Percentiles rank a stretch among this genome's conserved stretches.
These are phyloP conservation scores for Camelina laxa DNA, from an alignment of 345 rosid genomes.

Conservation along the genomic window DNA sequence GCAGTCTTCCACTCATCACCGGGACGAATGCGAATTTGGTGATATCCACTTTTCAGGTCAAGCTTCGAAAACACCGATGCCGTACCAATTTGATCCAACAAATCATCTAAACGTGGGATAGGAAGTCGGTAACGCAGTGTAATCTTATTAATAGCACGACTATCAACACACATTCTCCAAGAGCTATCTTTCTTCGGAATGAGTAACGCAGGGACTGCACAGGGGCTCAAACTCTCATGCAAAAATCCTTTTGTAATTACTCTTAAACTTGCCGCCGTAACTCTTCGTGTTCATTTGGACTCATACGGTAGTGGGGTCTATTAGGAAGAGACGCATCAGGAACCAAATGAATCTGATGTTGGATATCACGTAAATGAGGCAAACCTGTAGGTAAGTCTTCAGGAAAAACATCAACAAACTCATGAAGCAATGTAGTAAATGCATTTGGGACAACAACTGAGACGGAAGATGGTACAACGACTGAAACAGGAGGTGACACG, in stretches of 20 bases:
- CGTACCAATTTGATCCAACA: neutral
- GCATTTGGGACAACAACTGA: too few relatives aligned
- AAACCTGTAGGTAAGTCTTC: too few relatives aligned
- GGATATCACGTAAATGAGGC: too few relatives aligned
- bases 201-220: rapidly evolving
- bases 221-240: neutral
- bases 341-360: too few relatives aligned
- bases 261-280: neutral
- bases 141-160: neutral
- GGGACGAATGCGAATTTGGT: neutral
- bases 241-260: neutral
- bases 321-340: neutral
- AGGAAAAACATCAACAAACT: too few relatives aligned
- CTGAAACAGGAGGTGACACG: too few relatives aligned
- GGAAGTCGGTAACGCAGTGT: neutral
- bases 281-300: neutral
- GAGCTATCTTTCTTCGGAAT: neutral
- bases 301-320: neutral
- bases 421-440: too few relatives aligned
- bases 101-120: neutral
- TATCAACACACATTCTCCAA: neutral
- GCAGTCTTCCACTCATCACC: neutral
- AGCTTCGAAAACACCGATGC: neutral
- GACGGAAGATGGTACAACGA: too few relatives aligned
- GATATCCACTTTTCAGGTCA: neutral